These are phyloP conservation scores for Pleurotus giganteus DNA, from an alignment of 768 basidiomycete genomes.

Conservation along the genomic window DNA sequence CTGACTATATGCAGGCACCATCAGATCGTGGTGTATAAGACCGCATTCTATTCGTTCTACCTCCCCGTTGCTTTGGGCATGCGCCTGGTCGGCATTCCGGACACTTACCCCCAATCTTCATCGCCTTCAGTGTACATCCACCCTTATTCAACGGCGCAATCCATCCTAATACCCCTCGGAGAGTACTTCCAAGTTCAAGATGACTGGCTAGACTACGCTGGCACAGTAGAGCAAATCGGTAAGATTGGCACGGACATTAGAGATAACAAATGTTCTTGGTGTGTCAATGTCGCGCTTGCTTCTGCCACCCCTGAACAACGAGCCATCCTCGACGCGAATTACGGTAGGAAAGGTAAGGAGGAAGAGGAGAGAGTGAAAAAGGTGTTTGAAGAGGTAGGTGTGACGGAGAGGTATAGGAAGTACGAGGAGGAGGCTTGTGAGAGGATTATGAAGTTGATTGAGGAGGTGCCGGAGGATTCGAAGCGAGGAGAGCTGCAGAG, in stretches of 20 bases:
- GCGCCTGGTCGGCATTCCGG: slow-evolving; percentile 66
- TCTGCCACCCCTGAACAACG: slow-evolving; percentile 55
- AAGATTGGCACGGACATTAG: slow-evolving; percentile 97
- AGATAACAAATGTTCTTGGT: slow-evolving; percentile 98
- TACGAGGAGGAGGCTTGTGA: slow-evolving; percentile 80
- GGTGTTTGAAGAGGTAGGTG: slow-evolving; percentile 67
- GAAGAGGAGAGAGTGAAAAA: slow-evolving; percentile 35
- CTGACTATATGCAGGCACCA: slow-evolving; percentile 54
- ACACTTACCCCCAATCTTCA: slow-evolving; percentile 33
- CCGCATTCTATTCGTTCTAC: slow-evolving; percentile 97
- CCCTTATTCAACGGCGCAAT: slow-evolving; percentile 69
- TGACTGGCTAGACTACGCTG: slow-evolving; percentile 94
- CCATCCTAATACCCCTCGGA: slow-evolving; percentile 86
- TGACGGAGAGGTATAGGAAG: slow-evolving; percentile 61
- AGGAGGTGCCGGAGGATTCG: slow-evolving; percentile 59
- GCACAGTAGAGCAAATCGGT: slow-evolving; percentile 85
- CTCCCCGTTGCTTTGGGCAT: slow-evolving; percentile 96
- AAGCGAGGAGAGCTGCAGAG: slow-evolving; percentile 44
- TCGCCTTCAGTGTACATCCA: slow-evolving; percentile 26
- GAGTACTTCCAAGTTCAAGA: slow-evolving; percentile 99
- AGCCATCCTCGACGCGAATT: slow-evolving; percentile 49
- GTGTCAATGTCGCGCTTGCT: slow-evolving; percentile 82
- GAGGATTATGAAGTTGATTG: slow-evolving; percentile 66
- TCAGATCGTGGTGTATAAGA: slow-evolving; percentile 94
- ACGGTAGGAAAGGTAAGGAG: slow-evolving; percentile 48